These are phyloP conservation scores for Candida gorgasii DNA, from an alignment of 805 yeast species.

Conservation along the genomic window DNA sequence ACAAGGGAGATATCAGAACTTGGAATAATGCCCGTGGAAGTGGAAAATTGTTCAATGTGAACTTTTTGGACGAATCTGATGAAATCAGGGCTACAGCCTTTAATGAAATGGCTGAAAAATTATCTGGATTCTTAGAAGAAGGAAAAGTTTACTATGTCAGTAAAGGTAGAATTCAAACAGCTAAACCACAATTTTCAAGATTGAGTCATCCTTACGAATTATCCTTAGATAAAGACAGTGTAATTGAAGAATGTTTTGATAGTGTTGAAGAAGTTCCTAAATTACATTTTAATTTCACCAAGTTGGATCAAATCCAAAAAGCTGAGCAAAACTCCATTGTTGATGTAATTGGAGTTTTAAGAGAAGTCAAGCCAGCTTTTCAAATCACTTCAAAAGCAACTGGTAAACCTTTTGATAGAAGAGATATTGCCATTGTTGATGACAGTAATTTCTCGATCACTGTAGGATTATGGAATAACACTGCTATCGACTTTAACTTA, in stretches of 20 bases:
- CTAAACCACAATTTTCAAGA: slow-evolving; percentile 84
- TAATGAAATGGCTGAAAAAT: slow-evolving; percentile 80
- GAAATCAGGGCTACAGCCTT: slow-evolving; percentile 96
- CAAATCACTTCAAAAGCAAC: slow-evolving; percentile 84
- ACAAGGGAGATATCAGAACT: slow-evolving; percentile 82
- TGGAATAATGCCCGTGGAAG: slow-evolving; percentile 87
- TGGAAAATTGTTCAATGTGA: slow-evolving; percentile 87
- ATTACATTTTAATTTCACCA: slow-evolving; percentile 72
- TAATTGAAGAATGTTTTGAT: slow-evolving; percentile 66
- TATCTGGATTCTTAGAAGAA: slow-evolving; percentile 74
- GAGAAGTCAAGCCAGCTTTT: slow-evolving; percentile 70
- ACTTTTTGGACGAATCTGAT: slow-evolving; percentile 89
- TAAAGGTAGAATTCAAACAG: slow-evolving; percentile 75
- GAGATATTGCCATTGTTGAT: slow-evolving; percentile 86
- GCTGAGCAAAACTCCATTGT: slow-evolving; percentile 70
- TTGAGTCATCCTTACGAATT: slow-evolving; percentile 89
- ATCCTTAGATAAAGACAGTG: slow-evolving; percentile 74
- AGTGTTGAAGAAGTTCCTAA: slow-evolving; percentile 66
- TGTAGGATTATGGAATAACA: slow-evolving; percentile 88
- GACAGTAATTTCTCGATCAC: slow-evolving; percentile 72
- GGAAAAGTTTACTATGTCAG: slow-evolving; percentile 87
- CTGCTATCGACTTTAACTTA: slow-evolving; percentile 73
- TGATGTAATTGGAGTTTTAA: slow-evolving; percentile 87
- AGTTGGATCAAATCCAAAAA: slow-evolving; percentile 63
- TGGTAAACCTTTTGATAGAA: slow-evolving; percentile 88